Evolutionary conservation across 2,329 filamentous ascomycete species (phyloP), one percentile per base, ranked within the genome.

Genomic region (Colletotrichum cordylinicola): DNA sequence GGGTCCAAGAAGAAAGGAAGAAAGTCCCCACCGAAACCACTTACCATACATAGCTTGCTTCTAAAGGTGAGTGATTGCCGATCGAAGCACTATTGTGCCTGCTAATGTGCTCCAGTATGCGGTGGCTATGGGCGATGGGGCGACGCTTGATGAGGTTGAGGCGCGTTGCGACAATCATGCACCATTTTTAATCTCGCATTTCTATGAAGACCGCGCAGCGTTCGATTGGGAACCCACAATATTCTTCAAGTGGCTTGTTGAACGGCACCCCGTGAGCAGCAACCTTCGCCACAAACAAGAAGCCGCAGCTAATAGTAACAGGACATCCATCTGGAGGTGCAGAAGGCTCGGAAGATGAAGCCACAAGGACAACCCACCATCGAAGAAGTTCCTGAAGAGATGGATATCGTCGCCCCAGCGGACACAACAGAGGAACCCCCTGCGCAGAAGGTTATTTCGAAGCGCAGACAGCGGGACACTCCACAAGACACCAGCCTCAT

Each of bases 101-200:
- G 35, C 70, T 76, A 29, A 76, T 39, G 7, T 21, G 8, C 29
- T 24, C 15, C 73, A 90, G 86, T 92, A 91, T 78, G 88, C 89
- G 24, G 81, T 88, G n/a, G 84, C 81, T 64, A 82, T 88, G 21
- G 91, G 91, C 15, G 89, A 91, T 76, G 90, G 90, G 10, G 84
- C 87, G 35, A 87, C 89, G 2, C 82, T 88, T 7, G 83, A 88
- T 31, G 90, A 92, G 70, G 88, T 88, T 1, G 81, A 86, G 10
- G 80, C 85, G 18, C 84, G 87, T 31, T 89, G 88, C 69, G 78
- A 85, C 43, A 85, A 88, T 21, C 89, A 91, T 76, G 88, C 87
- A 2, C 80, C 85, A 2, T 91, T 91, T 75, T 82, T 92, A 3
- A 84, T 91, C 15, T 85, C 85, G 6, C 90, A 92, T 72, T 89